Evolutionary conservation across 352 stramenopile species (phyloP).

Genomic region (Hyaloperonospora brassicae): DNA sequence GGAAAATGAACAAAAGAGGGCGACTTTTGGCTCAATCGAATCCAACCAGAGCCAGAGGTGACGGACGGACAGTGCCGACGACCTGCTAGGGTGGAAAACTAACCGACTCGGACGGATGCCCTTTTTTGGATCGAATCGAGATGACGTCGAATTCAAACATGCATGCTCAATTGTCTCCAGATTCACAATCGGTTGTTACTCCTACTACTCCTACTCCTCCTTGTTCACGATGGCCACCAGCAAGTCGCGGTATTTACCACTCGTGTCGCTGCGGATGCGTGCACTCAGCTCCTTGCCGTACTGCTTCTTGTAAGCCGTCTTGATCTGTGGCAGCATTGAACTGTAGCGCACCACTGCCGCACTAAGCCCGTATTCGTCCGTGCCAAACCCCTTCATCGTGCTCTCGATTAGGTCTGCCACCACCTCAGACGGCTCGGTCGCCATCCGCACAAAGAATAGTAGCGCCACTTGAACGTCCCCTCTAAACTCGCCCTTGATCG

Average conservation of each 20-base stretch:
- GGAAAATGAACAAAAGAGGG: not conserved
- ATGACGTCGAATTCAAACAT: too few relatives aligned
- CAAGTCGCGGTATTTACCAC: slow-evolving; percentile 50
- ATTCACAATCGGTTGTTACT: too few relatives aligned
- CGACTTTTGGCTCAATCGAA: too few relatives aligned
- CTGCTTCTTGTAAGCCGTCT: slow-evolving; percentile 54
- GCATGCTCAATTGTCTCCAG: too few relatives aligned
- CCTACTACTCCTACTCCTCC: too few relatives aligned
- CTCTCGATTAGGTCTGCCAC: slow-evolving; percentile 50
- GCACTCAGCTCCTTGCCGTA: slow-evolving; percentile 62
- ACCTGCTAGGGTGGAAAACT: too few relatives aligned
- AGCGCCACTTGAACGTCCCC: slow-evolving; percentile 34
- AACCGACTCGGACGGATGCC: too few relatives aligned
- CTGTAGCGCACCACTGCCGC: slow-evolving; percentile 65
- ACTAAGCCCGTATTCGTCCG: slow-evolving; percentile 51
- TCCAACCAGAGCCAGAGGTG: too few relatives aligned
- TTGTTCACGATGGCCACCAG: slow-evolving; percentile 18
- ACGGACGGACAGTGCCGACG: too few relatives aligned
- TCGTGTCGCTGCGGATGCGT: slow-evolving; percentile 62
- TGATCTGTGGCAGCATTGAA: slow-evolving; percentile 50
- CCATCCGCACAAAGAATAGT: slow-evolving; percentile 38
- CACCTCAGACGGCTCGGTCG: slow-evolving; percentile 43
- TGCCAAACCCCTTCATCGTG: slow-evolving; percentile 60
- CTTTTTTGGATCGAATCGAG: too few relatives aligned
- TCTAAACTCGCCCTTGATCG: slow-evolving; percentile 55